A percentile compares a stretch with the other conserved stretches of the same genome.
phyloP scores from a whole-genome alignment of 1,139 yeast species.

The Saccharomyces hybrid region DNA sequence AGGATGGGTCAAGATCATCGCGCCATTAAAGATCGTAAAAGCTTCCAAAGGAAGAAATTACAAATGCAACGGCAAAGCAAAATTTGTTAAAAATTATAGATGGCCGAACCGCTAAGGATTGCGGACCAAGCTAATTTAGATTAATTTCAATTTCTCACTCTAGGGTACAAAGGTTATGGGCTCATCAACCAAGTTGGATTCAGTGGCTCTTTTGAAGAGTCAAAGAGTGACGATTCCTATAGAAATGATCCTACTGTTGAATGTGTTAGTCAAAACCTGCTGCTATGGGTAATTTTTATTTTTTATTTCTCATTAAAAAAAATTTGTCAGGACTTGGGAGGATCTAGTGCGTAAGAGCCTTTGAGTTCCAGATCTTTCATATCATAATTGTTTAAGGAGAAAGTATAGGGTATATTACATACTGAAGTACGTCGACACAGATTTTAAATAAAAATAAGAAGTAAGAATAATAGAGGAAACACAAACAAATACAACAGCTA shows the following conservation, averaged over 20 bases:
- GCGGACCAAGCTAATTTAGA: conserved; percentile 63
- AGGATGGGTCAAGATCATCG: no score
- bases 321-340: background rate
- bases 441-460: conserved; percentile 31
- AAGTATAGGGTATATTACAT: conserved; percentile 28
- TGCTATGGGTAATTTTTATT: background rate
- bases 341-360: background rate
- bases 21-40: no score
- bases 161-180: conserved; percentile 90
- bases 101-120: conserved; percentile 76
- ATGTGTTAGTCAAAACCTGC: conserved; percentile 37
- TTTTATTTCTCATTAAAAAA: background rate
- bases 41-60: conserved; percentile 36
- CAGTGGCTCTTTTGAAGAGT: conserved; percentile 99
- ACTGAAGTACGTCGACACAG: conserved; percentile 75
- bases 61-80: conserved; percentile 32
- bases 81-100: conserved; percentile 40
- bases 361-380: background rate
- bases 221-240: conserved; percentile 99
- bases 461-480: conserved; percentile 11
- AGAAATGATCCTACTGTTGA: conserved; percentile 93
- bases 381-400: background rate
- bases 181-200: conserved; percentile 99
- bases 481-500: background rate
- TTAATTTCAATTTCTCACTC: conserved; percentile 51